These are phyloP conservation scores for Trifolium repens DNA, from an alignment of 306 rosid species.

Conservation along the genomic window DNA sequence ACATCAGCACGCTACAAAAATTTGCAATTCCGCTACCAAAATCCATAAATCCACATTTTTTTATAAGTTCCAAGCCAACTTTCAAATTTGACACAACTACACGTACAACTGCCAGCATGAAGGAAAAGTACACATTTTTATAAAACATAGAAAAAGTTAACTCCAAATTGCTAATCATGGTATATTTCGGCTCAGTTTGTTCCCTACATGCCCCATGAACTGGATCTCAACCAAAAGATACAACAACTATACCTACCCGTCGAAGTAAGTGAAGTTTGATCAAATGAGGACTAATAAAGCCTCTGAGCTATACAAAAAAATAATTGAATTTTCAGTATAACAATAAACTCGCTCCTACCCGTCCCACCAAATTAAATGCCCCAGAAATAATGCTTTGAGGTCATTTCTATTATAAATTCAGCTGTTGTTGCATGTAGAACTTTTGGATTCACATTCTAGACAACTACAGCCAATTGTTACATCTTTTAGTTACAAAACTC, in stretches of 20 bases:
- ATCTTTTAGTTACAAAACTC: slow-evolving; percentile 18
- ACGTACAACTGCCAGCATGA: neutral
- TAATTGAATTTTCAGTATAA: neutral
- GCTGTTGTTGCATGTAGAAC: slow-evolving; percentile 13
- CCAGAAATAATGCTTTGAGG: slow-evolving; percentile 11
- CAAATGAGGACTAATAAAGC: slow-evolving; percentile 10
- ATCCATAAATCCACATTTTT: slow-evolving; percentile 1
- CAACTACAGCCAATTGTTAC: slow-evolving; percentile 13
- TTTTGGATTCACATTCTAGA: neutral
- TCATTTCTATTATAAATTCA: slow-evolving; percentile 25
- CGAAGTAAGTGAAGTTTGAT: slow-evolving; percentile 1
- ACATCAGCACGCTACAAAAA: neutral
- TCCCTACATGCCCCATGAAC: neutral
- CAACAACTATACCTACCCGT: neutral
- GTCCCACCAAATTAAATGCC: slow-evolving; percentile 9
- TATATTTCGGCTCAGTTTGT: neutral
- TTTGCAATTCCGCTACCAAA: slow-evolving; percentile 5
- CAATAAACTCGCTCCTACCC: slow-evolving; percentile 12
- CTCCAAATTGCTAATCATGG: slow-evolving; percentile 11
- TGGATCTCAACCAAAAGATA: slow-evolving; percentile 27
- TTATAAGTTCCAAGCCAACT: neutral
- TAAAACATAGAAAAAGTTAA: neutral
- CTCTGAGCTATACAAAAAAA: slow-evolving; percentile 5
- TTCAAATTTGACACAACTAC: slow-evolving; percentile 15
- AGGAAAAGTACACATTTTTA: slow-evolving; percentile 14